A percentile compares a stretch with the other conserved stretches of the same genome.
phyloP scores from a whole-genome alignment of 2,329 filamentous ascomycete species.

The Apiospora malaysiana region DNA sequence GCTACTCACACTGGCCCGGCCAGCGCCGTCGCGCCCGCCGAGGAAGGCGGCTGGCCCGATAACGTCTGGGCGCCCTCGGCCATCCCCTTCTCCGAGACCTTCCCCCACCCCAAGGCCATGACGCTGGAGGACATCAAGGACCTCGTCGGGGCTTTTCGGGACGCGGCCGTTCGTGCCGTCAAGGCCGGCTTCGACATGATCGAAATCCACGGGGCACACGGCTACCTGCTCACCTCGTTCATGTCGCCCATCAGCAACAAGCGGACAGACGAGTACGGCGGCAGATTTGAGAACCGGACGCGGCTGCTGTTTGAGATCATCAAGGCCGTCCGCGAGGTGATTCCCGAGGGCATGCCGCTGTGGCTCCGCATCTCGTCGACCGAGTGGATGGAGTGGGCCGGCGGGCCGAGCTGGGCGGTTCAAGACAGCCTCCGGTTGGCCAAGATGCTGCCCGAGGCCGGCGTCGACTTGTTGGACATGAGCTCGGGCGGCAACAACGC shows the following conservation, averaged over 20 bases:
- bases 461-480: slow-evolving; percentile 85
- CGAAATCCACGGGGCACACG: slow-evolving; percentile 79
- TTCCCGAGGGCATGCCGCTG: slow-evolving; percentile 69
- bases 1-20: slow-evolving; percentile 64
- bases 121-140: slow-evolving; percentile 31
- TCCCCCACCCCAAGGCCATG: slow-evolving; percentile 31
- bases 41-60: slow-evolving; percentile 56
- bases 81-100: slow-evolving; percentile 22
- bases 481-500: slow-evolving; percentile 75
- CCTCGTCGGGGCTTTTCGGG: slow-evolving; percentile 26
- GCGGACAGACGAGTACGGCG: slow-evolving; percentile 71
- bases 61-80: slow-evolving; percentile 53
- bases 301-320: slow-evolving; percentile 72
- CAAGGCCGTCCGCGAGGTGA: slow-evolving; percentile 63
- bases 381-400: slow-evolving; percentile 73
- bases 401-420: slow-evolving; percentile 66
- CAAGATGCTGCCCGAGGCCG: slow-evolving; percentile 70
- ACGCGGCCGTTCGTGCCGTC: slow-evolving; percentile 29
- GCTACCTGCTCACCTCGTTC: slow-evolving; percentile 76
- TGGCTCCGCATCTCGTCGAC: slow-evolving; percentile 72
- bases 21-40: slow-evolving; percentile 64
- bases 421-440: slow-evolving; percentile 72
- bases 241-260: slow-evolving; percentile 73
- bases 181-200: slow-evolving; percentile 43
- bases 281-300: slow-evolving; percentile 73